Base-by-base conservation (phyloP, 2,329 filamentous ascomycete genomes). In the Colletotrichum cuscutae region DNA sequence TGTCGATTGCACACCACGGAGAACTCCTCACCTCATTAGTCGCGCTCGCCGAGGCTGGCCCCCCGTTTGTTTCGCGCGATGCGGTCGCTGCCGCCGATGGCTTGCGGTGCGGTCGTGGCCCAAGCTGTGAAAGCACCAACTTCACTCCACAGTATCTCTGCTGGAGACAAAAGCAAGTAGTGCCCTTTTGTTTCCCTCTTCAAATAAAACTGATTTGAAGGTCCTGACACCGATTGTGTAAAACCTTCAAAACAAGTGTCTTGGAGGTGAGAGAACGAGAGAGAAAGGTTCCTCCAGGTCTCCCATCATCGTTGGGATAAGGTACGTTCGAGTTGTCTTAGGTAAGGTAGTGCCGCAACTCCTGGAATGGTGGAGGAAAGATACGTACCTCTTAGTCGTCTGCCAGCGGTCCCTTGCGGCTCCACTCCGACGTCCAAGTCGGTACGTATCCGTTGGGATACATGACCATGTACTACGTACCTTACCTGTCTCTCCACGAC, bases 391-490 rank as follows among this genome's bases (percentile, higher is more conserved):
- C 24, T 54, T 35, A 42, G 66, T 46, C 19, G 42, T 35, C 56
- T 68, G 42, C 63, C 63, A 42, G n/a, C 28, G 42, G 58, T 69
- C 59, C 65, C 65, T 72, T 70, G 66, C 60, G 70, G 70, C 70
- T 72, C 70, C 70, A 72, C 70, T 22, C 53, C 59, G 53, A 46
- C 22, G 53, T 64, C 30, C 12, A 54, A 54, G 49, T 19, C 13
- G 37, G 15, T 42, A 42, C 37, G 15, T 42, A 42, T 42, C 37
- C 37, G 37, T 42, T 19, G 11, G 15, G 37, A 42, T 54, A 54
- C 49, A 22, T 32, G 37, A 53, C 42, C 26, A 32, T 35, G 37
- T n/a, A 46, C 32, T 35, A 11, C 11, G 32, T 35, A 35, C 32
- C 32, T 35, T 35, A 12, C 32, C 32, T 35, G 32, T 30, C 35